Conservation (phyloP, 176 grass and related monocot species). For the Panicum miliaceum region DNA sequence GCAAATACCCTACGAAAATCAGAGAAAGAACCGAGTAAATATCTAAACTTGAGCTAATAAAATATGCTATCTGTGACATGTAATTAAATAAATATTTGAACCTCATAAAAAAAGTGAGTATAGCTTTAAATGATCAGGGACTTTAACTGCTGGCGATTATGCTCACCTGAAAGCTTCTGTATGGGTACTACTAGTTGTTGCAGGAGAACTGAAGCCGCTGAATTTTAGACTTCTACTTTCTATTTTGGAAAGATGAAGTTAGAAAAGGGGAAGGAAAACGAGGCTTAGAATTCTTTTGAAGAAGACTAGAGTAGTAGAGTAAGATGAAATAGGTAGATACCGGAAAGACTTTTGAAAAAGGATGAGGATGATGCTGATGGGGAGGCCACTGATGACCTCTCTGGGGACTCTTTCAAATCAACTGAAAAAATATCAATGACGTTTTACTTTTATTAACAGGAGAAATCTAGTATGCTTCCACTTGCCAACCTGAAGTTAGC, state of each 20-base stretch:
- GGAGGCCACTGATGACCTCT: slow-evolving; percentile 18
- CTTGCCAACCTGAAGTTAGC: background rate
- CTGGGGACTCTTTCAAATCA: slow-evolving; percentile 34
- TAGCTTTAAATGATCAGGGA: background rate
- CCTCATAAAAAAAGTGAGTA: background rate
- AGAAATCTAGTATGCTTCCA: background rate
- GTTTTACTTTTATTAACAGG: background rate
- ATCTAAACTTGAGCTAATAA: background rate
- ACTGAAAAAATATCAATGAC: slow-evolving; percentile 2
- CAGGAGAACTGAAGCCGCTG: slow-evolving; percentile 38
- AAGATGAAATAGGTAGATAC: background rate
- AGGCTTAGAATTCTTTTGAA: background rate
- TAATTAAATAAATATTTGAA: background rate
- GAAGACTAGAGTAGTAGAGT: background rate
- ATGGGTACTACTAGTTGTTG: slow-evolving; percentile 34
- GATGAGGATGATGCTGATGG: slow-evolving; percentile 43
- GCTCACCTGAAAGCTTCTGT: slow-evolving; percentile 50
- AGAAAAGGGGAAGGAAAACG: background rate
- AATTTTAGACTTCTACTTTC: slow-evolving; percentile 46
- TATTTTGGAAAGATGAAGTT: slow-evolving; percentile 24
- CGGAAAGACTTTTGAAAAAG: slow-evolving; percentile 57
- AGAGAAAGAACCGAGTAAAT: background rate
- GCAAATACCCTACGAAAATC: slow-evolving; percentile 53
- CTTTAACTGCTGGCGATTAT: background rate
- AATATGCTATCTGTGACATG: background rate